Conservation (phyloP, 805 yeast species). For the Vanderwaltozyma verrucispora region DNA sequence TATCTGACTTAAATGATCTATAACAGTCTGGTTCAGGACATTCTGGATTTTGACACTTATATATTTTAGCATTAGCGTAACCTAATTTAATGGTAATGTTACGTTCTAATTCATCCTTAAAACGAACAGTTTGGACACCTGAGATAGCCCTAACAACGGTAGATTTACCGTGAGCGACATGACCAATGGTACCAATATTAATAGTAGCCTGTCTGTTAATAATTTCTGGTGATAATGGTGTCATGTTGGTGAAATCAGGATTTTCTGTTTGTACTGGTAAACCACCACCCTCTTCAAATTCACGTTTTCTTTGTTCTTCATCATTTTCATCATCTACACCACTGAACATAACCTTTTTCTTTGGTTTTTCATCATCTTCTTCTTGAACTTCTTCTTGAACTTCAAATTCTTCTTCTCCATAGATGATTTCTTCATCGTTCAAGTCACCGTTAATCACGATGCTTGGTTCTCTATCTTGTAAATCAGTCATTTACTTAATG, state of each 20-base stretch:
- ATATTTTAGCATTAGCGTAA: conserved; percentile 97
- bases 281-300: conserved; percentile 97
- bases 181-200: conserved; percentile 96
- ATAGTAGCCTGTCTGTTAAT: conserved; percentile 98
- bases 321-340: conserved; percentile 56
- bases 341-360: conserved; percentile 79
- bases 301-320: conserved; percentile 69
- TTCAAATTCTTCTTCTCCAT: conserved; percentile 31
- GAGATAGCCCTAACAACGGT: conserved; percentile 94
- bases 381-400: conserved; percentile 31
- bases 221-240: conserved; percentile 89
- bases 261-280: conserved; percentile 90
- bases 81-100: conserved; percentile 97
- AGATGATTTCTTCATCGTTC: conserved; percentile 24
- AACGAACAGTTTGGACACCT: conserved; percentile 98
- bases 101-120: conserved; percentile 98
- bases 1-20: conserved; percentile 87
- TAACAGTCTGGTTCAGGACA: conserved; percentile 95
- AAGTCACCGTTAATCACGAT: conserved; percentile 62
- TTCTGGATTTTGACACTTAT: conserved; percentile 74
- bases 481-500: conserved; percentile 47
- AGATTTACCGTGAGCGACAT: conserved; percentile 91
- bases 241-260: conserved; percentile 72
- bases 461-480: conserved; percentile 78
- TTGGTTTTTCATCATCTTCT: conserved; percentile 32